Percentiles rank a stretch among this genome's conserved stretches.
These are phyloP conservation scores for Dothistroma pini DNA, from an alignment of 2,329 filamentous ascomycete species.

Conservation along the genomic window DNA sequence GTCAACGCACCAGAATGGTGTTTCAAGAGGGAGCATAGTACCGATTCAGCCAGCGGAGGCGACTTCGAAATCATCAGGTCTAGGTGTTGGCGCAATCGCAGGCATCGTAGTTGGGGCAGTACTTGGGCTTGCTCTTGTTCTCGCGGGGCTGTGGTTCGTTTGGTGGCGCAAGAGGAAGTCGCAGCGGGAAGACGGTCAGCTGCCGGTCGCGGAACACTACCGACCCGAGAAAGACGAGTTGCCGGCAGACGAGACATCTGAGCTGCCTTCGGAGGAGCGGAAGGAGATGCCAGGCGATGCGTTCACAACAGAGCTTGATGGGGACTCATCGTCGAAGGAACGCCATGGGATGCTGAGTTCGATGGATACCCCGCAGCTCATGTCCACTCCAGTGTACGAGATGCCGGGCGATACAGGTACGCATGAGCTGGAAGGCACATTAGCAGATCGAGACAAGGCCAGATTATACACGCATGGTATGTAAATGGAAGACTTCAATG, in stretches of 20 bases:
- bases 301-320: not conserved
- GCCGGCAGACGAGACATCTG: not conserved
- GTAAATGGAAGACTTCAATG: not conserved
- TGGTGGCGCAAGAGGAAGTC: slow-evolving; percentile 36
- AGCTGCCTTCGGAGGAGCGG: slow-evolving; percentile 1
- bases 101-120: slow-evolving; percentile 83
- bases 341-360: not conserved
- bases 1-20: slow-evolving; percentile 10
- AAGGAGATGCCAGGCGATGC: slow-evolving; percentile 1
- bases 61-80: slow-evolving; percentile 14
- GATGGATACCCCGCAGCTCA: not conserved
- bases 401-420: not conserved
- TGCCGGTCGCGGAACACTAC: not conserved
- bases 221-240: not conserved
- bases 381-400: slow-evolving; percentile 3
- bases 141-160: slow-evolving; percentile 34
- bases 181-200: not conserved
- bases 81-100: slow-evolving; percentile 85
- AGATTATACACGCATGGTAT: not conserved
- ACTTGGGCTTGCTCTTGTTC: slow-evolving; percentile 63
- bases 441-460: not conserved
- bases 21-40: slow-evolving; percentile 7
- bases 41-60: slow-evolving; percentile 2
- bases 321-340: not conserved
- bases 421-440: not conserved